Evolutionary conservation across 2,329 filamentous ascomycete species (phyloP), one percentile per base, ranked within the genome.

Genomic region (Aspergillus aculeatinus): DNA sequence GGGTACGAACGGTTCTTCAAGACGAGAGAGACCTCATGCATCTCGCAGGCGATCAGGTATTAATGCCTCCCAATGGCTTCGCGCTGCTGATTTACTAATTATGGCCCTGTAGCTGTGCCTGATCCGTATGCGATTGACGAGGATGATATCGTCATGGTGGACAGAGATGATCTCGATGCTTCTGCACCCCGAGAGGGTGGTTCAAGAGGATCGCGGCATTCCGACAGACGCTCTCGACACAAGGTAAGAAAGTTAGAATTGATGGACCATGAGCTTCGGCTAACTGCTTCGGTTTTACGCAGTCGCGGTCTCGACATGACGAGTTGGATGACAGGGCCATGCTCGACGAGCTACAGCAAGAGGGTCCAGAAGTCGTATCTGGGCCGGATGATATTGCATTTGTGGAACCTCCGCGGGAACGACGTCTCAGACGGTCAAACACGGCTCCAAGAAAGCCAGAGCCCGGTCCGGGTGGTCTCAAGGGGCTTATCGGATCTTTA

Each of bases 71-170:
- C 16, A 35, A 19, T 44, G 6, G 14, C 39, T 44, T 62, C 68
- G 51, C 23, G 21, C 14, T 31, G 19, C 48, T 35, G 29, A 4
- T 4, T 53, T 50, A 9, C 10, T 42, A 3, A 35, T 49, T 5
- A 42, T 51, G 5, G 31, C 42, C 58, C 29, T 51, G 2, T 47
- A 76, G 73, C 62, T 58, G 70, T 69, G 61, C 81, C 80, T 61
- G 82, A 85, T 71, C 84, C 88, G 61, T 88, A 89, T 77, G 80
- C 85, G 27, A 79, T 87, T 59, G 83, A 86, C 60, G 87, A 89
- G 64, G 85, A 89, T 52, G 86, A 88, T 67, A 77, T 85, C 58
- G 79, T 85, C 53, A 83, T 87, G 80, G 80, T 84, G 47, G 82
- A 88, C 64, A 74, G 74, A 27, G 81, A 82, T 31, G 75, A 77